phyloP scores from a whole-genome alignment of 2,329 filamentous ascomycete species.

The Diplocarpon rosae region DNA sequence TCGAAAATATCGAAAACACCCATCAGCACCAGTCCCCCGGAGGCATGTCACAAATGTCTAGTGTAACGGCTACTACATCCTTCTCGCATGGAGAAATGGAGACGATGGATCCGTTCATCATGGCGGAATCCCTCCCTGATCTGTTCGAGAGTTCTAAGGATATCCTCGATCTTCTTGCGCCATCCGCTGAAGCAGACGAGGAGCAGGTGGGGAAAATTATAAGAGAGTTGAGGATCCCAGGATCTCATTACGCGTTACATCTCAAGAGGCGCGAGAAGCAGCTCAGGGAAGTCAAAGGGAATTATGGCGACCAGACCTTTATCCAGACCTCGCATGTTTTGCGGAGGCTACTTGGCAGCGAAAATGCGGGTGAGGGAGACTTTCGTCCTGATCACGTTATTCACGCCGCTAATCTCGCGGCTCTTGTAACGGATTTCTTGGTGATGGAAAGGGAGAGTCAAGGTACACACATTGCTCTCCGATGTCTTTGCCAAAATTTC shows the following conservation, averaged over 20 bases:
- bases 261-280: conserved; percentile 11
- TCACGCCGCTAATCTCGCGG: conserved; percentile 34
- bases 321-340: conserved; percentile 28
- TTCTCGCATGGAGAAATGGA: conserved; percentile 19
- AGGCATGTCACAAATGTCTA: conserved; percentile 13
- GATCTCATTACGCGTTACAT: conserved; percentile 10
- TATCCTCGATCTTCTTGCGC: conserved; percentile 30
- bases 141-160: conserved; percentile 27
- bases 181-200: conserved; percentile 18
- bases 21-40: no score
- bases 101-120: conserved; percentile 26
- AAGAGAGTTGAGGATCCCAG: conserved; percentile 21
- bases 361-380: conserved; percentile 11
- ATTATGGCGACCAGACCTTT: conserved; percentile 23
- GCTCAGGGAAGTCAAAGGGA: conserved; percentile 9
- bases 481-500: conserved; percentile 27
- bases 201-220: conserved; percentile 24
- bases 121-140: conserved; percentile 31
- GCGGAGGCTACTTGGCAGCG: conserved; percentile 23
- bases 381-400: conserved; percentile 31
- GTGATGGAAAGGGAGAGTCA: conserved; percentile 19
- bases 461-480: conserved; percentile 13
- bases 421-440: conserved; percentile 28
- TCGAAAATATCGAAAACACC: conserved; percentile 2
- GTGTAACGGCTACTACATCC: conserved; percentile 17